Conservation (phyloP, 495 filamentous ascomycete genomes). For the Diplogelasinospora grovesii region DNA sequence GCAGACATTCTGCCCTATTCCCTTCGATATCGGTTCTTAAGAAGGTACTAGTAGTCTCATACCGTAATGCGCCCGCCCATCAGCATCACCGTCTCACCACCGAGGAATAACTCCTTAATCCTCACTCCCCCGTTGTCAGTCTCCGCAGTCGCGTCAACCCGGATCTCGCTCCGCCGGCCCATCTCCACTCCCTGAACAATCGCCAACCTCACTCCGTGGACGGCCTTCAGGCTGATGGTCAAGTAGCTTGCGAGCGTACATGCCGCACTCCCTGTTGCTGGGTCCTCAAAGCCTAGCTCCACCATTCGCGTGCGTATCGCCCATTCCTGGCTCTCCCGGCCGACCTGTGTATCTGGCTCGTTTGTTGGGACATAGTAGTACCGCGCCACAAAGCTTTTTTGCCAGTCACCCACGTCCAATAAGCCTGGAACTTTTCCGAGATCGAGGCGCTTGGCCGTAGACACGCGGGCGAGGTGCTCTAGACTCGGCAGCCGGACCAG, state of each 20-base stretch:
- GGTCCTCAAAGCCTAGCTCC: slow-evolving; percentile 56
- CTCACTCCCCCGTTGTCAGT: slow-evolving; percentile 32
- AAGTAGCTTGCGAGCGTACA: slow-evolving; percentile 52
- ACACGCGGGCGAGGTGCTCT: slow-evolving; percentile 35
- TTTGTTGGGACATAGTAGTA: slow-evolving; percentile 50
- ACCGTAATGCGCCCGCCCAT: slow-evolving; percentile 41
- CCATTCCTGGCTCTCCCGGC: slow-evolving; percentile 9
- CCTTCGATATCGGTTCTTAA: too few relatives aligned
- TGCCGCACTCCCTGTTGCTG: slow-evolving; percentile 62
- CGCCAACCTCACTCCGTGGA: slow-evolving; percentile 34
- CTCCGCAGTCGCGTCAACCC: slow-evolving; percentile 31
- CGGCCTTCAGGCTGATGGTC: slow-evolving; percentile 35
- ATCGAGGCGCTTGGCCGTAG: slow-evolving; percentile 14
- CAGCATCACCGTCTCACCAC: slow-evolving; percentile 52
- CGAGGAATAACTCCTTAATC: slow-evolving; percentile 47
- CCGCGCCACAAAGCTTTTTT: slow-evolving; percentile 40
- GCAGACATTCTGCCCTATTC: too few relatives aligned
- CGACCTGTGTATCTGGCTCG: slow-evolving; percentile 1
- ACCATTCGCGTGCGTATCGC: slow-evolving; percentile 43
- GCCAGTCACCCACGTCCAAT: slow-evolving; percentile 54
- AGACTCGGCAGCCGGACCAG: slow-evolving; percentile 45
- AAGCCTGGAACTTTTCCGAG: slow-evolving; percentile 22
- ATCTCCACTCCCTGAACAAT: slow-evolving; percentile 76
- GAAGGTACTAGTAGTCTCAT: too few relatives aligned
- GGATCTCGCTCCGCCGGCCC: slow-evolving; percentile 57